Conservation (phyloP, 1,139 yeast genomes). For the Geotrichum citri-aurantii region DNA sequence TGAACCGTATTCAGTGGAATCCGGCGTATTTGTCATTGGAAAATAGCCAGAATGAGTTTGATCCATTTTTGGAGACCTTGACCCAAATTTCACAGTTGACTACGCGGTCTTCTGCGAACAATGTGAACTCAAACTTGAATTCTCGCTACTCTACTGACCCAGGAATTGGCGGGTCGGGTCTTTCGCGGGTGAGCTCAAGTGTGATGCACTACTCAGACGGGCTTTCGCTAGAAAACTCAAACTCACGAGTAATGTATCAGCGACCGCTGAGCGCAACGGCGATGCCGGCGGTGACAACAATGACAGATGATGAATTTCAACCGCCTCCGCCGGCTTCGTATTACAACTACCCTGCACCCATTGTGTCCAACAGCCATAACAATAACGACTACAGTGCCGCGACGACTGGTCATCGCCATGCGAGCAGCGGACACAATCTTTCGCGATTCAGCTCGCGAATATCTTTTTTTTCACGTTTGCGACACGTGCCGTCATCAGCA, state of each 20-base stretch:
- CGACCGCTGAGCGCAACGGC: not conserved
- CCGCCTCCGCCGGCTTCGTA: not conserved
- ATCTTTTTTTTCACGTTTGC: slow-evolving; percentile 3
- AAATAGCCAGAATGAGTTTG: not conserved
- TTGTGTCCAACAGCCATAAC: not conserved
- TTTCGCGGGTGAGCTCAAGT: not conserved
- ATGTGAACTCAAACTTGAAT: not conserved
- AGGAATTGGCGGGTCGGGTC: not conserved
- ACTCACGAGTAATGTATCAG: not conserved
- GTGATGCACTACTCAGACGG: not conserved
- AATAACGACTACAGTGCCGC: not conserved
- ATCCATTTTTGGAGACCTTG: slow-evolving; percentile 5
- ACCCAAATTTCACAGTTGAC: slow-evolving; percentile 9
- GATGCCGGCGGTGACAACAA: not conserved
- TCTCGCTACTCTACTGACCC: not conserved
- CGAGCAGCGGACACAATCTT: not conserved
- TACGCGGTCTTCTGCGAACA: not conserved
- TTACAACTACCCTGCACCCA: not conserved
- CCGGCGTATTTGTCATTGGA: not conserved
- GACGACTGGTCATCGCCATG: not conserved
- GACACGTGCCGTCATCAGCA: not conserved
- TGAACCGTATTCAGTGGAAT: slow-evolving; percentile 6
- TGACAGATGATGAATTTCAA: not conserved
- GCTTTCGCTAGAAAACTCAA: not conserved
- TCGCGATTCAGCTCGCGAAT: slow-evolving; percentile 5